These are phyloP conservation scores for Dryadomyces quercivorus DNA, from an alignment of 2,329 filamentous ascomycete genomes.

Conservation along the genomic window DNA sequence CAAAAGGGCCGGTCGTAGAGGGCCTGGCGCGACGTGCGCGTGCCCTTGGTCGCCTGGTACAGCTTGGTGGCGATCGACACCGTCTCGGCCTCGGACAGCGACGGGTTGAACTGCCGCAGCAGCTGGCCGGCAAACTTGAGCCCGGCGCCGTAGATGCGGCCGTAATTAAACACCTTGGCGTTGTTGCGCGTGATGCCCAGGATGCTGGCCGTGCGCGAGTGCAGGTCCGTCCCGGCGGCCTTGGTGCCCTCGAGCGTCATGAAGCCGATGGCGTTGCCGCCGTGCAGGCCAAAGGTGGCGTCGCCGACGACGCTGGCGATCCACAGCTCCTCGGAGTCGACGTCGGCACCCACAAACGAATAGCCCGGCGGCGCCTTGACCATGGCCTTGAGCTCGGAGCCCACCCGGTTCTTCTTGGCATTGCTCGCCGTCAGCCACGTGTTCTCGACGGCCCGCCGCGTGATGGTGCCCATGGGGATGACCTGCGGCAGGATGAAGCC, in stretches of 20 bases:
- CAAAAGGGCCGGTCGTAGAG: slow-evolving; percentile 73
- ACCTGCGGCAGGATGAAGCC: slow-evolving; percentile 91
- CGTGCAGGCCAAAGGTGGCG: slow-evolving; percentile 87
- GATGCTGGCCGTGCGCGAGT: slow-evolving; percentile 86
- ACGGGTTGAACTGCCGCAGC: slow-evolving; percentile 85
- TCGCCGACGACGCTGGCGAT: slow-evolving; percentile 93
- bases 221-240: slow-evolving; percentile 81
- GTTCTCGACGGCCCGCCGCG: slow-evolving; percentile 85
- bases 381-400: slow-evolving; percentile 96
- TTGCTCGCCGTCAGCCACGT: slow-evolving; percentile 98
- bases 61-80: slow-evolving; percentile 63
- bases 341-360: slow-evolving; percentile 89
- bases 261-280: slow-evolving; percentile 94
- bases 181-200: slow-evolving; percentile 89
- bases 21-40: slow-evolving; percentile 63
- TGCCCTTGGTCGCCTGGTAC: slow-evolving; percentile 82
- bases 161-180: slow-evolving; percentile 98
- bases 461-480: slow-evolving; percentile 97
- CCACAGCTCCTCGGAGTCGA: slow-evolving; percentile 96
- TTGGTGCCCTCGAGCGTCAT: slow-evolving; percentile 98
- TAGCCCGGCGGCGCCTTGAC: slow-evolving; percentile 84
- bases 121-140: slow-evolving; percentile 85
- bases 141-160: slow-evolving; percentile 95
- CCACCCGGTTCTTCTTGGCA: slow-evolving; percentile 89
- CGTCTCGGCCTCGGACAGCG: slow-evolving; percentile 68